Conservation (phyloP, 139 green algal genomes). For the Asterochloris sp. region DNA sequence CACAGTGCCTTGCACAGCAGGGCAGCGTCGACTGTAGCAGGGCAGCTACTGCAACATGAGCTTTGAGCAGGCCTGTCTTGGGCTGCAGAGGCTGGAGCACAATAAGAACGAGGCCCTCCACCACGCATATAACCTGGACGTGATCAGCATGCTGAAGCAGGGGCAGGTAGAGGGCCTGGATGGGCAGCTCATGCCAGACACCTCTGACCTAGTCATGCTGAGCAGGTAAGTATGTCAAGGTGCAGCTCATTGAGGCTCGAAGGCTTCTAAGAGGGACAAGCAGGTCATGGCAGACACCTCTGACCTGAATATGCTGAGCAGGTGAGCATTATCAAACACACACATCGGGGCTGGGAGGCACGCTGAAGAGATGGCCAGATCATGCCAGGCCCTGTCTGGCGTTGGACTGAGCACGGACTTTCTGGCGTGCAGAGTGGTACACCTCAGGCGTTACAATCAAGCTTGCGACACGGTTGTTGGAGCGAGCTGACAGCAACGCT, state of each 20-base stretch:
- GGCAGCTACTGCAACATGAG: not conserved
- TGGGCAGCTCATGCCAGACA: not conserved
- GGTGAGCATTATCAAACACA: not conserved
- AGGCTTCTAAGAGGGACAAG: not conserved
- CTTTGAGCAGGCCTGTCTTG: not conserved
- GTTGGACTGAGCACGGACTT: too few species aligned
- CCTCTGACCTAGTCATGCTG: constrained; percentile 8
- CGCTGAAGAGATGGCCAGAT: not conserved
- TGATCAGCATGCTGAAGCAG: not conserved
- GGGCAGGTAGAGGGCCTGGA: constrained; percentile 9
- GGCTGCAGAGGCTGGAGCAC: not conserved
- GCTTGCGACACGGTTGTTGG: too few species aligned
- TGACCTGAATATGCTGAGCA: constrained; percentile 5
- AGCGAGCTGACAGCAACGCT: too few species aligned
- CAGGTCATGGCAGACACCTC: not conserved
- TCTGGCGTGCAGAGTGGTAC: too few species aligned
- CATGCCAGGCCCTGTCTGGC: not conserved
- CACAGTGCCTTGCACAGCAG: not conserved
- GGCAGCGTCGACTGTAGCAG: not conserved
- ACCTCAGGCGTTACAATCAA: too few species aligned
- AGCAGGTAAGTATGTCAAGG: not conserved
- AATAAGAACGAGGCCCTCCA: not conserved
- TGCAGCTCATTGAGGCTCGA: too few species aligned
- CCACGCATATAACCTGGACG: constrained; percentile 3
- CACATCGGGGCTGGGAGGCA: too few species aligned